Conservation (phyloP, 192 early-diverging fungal genomes). For the Entomortierella chlamydospora region DNA sequence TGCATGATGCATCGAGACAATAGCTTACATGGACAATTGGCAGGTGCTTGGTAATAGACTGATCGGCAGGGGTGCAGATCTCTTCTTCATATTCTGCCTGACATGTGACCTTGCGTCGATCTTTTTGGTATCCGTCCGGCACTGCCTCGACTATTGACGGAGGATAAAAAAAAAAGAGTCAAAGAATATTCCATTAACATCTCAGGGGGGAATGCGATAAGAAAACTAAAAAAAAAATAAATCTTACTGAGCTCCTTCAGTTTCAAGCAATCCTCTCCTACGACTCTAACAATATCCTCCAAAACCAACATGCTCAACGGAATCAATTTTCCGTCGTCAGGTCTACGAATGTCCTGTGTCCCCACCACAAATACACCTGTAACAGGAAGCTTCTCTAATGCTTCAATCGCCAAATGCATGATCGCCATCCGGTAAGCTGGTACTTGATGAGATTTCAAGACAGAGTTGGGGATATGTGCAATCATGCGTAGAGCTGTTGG, state of each 20-base stretch:
- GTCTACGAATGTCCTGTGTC: constrained; percentile 72
- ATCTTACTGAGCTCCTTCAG: constrained; percentile 66
- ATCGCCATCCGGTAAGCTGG: constrained; percentile 70
- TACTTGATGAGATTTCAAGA: constrained; percentile 60
- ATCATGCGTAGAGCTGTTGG: constrained; percentile 69
- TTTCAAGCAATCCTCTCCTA: constrained; percentile 61
- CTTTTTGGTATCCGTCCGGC: constrained; percentile 73
- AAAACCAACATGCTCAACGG: constrained; percentile 80
- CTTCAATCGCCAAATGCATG: constrained; percentile 71
- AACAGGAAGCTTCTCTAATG: constrained; percentile 64
- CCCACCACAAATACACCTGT: constrained; percentile 77
- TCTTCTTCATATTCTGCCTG: constrained; percentile 54
- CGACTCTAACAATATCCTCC: constrained; percentile 75
- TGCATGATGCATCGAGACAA: background rate
- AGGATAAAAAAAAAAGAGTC: too few species aligned
- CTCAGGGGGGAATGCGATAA: background rate
- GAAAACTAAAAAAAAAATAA: background rate
- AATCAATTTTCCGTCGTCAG: constrained; percentile 72
- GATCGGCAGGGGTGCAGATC: constrained; percentile 48
- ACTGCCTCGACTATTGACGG: constrained; percentile 66
- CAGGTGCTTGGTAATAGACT: constrained; percentile 51
- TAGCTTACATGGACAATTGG: constrained; percentile 70
- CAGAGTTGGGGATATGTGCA: constrained; percentile 68
- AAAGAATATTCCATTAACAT: too few species aligned
- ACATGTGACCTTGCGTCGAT: constrained; percentile 54